Evolutionary conservation across 2,329 filamentous ascomycete genomes (phyloP).

Genomic region (Ramularia endophylla): DNA sequence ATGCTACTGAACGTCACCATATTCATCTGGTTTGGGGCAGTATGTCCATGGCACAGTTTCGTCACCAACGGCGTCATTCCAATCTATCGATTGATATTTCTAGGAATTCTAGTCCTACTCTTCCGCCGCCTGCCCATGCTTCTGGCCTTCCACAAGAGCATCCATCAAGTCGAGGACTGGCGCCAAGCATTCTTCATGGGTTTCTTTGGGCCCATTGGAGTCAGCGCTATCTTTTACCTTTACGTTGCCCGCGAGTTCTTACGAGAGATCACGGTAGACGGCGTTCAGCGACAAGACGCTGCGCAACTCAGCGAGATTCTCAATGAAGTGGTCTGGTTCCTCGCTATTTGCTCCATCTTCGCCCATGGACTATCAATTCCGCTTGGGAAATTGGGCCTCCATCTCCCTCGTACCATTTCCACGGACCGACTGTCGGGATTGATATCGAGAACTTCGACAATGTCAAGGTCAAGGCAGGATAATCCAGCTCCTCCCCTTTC

Average conservation of each 20-base stretch:
- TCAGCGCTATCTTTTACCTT: slow-evolving; percentile 85
- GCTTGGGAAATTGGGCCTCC: slow-evolving; percentile 58
- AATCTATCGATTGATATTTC: slow-evolving; percentile 62
- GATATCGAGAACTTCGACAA: too few species aligned
- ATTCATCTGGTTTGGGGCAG: slow-evolving; percentile 86
- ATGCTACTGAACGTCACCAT: slow-evolving; percentile 87
- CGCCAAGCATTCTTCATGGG: slow-evolving; percentile 79
- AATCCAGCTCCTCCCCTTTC: too few species aligned
- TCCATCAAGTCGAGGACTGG: slow-evolving; percentile 70
- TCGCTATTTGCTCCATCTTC: slow-evolving; percentile 75
- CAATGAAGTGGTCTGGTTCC: slow-evolving; percentile 75
- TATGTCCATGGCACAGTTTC: slow-evolving; percentile 75
- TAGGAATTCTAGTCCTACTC: slow-evolving; percentile 71
- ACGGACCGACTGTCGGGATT: too few species aligned
- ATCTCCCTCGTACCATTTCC: slow-evolving; percentile 56
- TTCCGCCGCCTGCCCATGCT: slow-evolving; percentile 74
- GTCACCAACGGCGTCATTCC: slow-evolving; percentile 62
- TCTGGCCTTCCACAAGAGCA: slow-evolving; percentile 62
- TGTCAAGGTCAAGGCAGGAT: too few species aligned
- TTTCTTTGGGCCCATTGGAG: slow-evolving; percentile 89
- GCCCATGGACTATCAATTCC: slow-evolving; percentile 81
- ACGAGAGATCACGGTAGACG: slow-evolving; percentile 50
- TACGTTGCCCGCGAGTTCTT: slow-evolving; percentile 77
- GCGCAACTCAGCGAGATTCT: slow-evolving; percentile 59
- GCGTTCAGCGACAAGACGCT: slow-evolving; percentile 59